phyloP scores from a whole-genome alignment of 768 basidiomycete genomes.

The Paxillus ammoniavirescens region DNA sequence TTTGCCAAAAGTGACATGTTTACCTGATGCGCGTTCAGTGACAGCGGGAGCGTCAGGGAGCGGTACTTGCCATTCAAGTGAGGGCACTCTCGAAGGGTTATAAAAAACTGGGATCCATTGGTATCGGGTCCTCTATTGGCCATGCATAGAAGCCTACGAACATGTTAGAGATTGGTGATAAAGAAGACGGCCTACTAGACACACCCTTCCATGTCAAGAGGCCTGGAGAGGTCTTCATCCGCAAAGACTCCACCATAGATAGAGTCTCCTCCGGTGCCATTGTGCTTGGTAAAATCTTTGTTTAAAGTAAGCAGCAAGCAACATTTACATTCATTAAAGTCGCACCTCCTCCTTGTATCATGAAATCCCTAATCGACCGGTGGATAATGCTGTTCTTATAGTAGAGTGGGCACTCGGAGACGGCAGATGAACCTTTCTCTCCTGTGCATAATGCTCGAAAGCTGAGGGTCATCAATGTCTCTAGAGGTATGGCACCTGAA shows the following conservation, averaged over 20 bases:
- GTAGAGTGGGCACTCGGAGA: slow-evolving; percentile 67
- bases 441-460: slow-evolving; percentile 88
- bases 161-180: not conserved
- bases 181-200: slow-evolving; percentile 15
- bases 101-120: slow-evolving; percentile 85
- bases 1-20: slow-evolving; percentile 56
- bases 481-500: not conserved
- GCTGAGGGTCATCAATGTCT: slow-evolving; percentile 38
- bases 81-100: slow-evolving; percentile 73
- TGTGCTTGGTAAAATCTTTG: slow-evolving; percentile 76
- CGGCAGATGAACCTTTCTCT: slow-evolving; percentile 69
- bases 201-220: slow-evolving; percentile 64
- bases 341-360: slow-evolving; percentile 79
- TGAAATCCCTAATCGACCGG: slow-evolving; percentile 74
- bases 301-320: not conserved
- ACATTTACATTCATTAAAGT: not conserved
- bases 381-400: slow-evolving; percentile 82
- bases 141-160: slow-evolving; percentile 76
- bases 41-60: not conserved
- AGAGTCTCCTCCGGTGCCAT: slow-evolving; percentile 79
- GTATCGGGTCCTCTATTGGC: slow-evolving; percentile 85
- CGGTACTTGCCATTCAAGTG: slow-evolving; percentile 62
- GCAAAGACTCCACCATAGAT: slow-evolving; percentile 75
- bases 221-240: slow-evolving; percentile 70
- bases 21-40: slow-evolving; percentile 37